These are phyloP conservation scores for Hymenotorrendiella dingleyae DNA, from an alignment of 2,329 filamentous ascomycete genomes.

Conservation along the genomic window DNA sequence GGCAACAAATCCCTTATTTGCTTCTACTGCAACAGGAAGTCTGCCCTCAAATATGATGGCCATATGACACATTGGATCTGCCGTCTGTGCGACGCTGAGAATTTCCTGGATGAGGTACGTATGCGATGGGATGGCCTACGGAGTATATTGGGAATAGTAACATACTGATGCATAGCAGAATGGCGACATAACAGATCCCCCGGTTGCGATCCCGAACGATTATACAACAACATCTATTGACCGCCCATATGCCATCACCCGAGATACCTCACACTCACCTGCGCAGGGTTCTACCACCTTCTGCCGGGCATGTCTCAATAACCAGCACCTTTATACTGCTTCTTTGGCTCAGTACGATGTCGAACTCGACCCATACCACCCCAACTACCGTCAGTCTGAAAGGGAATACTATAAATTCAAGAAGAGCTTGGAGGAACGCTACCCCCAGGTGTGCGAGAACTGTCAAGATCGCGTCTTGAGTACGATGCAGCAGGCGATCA, in stretches of 20 bases:
- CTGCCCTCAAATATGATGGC: constrained; percentile 52
- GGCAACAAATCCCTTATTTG: constrained; percentile 48
- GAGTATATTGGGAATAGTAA: constrained; percentile 8
- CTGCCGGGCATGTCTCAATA: constrained; percentile 78
- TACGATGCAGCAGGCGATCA: constrained; percentile 64
- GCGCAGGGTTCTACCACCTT: constrained; percentile 39
- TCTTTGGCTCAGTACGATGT: constrained; percentile 77
- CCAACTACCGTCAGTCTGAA: constrained; percentile 61
- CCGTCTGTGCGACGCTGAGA: constrained; percentile 74
- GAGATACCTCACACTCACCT: constrained; percentile 30
- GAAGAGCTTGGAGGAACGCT: constrained; percentile 68
- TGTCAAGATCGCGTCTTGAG: constrained; percentile 72
- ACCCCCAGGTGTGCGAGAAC: constrained; percentile 79
- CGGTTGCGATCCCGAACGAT: constrained; percentile 54
- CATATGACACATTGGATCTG: constrained; percentile 64
- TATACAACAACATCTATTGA: constrained; percentile 36
- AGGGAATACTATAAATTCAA: constrained; percentile 65
- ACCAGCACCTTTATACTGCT: constrained; percentile 75
- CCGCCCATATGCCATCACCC: constrained; percentile 42
- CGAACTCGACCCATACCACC: constrained; percentile 56
- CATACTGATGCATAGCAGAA: constrained; percentile 50
- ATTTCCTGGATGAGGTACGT: constrained; percentile 79
- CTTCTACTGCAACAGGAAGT: constrained; percentile 77
- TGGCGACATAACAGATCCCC: constrained; percentile 86
- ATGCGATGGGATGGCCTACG: neutral